phyloP scores from a whole-genome alignment of 169 alveolate species.

The Plasmodium knowlesi region DNA sequence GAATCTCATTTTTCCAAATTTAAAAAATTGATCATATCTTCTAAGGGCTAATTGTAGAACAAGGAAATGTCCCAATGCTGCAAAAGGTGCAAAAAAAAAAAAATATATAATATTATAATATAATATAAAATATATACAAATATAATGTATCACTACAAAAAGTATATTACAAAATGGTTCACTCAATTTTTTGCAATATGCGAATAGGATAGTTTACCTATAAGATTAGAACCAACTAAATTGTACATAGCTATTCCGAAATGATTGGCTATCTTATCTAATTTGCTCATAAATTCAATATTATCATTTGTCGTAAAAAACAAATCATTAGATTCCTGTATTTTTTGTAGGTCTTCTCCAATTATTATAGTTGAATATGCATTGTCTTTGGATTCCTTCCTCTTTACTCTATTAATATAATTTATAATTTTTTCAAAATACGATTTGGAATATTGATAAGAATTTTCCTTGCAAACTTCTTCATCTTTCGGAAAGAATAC shows the following conservation, averaged over 20 bases:
- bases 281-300: constrained; percentile 11
- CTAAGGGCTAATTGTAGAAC: constrained; percentile 16
- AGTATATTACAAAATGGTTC: neutral
- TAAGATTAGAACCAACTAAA: constrained; percentile 39
- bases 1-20: neutral
- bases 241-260: constrained; percentile 11
- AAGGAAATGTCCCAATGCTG: constrained; percentile 38
- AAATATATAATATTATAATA: too few species aligned
- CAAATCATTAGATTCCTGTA: neutral
- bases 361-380: neutral
- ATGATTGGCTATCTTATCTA: constrained; percentile 16
- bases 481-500: neutral
- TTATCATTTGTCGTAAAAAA: constrained; percentile 23
- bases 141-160: neutral
- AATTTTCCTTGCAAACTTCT: neutral
- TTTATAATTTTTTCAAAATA: constrained; percentile 11
- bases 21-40: constrained; percentile 12
- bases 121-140: too few species aligned
- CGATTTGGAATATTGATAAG: constrained; percentile 1
- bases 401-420: constrained; percentile 3
- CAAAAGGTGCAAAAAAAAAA: neutral
- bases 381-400: neutral
- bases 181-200: neutral
- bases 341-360: neutral
- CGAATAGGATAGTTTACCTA: neutral